These are phyloP conservation scores for Jackrogersella minutella DNA, from an alignment of 495 filamentous ascomycete species.

Conservation along the genomic window DNA sequence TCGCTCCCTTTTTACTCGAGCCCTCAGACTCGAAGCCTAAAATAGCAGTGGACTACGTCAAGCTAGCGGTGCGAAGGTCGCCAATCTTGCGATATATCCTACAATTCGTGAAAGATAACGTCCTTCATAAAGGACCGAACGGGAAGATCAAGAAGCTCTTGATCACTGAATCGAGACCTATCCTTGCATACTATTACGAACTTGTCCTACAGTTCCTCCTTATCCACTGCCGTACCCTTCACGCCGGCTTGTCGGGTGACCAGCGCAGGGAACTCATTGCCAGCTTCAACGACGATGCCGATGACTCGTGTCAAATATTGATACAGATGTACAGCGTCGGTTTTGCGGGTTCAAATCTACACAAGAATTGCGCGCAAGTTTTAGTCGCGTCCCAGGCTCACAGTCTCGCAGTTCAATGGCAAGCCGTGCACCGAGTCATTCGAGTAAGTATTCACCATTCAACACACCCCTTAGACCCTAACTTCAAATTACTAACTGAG, in stretches of 20 bases:
- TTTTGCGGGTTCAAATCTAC: constrained; percentile 42
- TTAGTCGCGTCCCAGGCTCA: constrained; percentile 36
- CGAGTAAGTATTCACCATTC: constrained; percentile 28
- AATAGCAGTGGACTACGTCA: constrained; percentile 29
- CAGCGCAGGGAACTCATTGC: constrained; percentile 35
- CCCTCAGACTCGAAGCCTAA: neutral
- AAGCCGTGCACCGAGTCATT: constrained; percentile 40
- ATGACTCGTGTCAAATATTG: constrained; percentile 37
- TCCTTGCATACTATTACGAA: constrained; percentile 43
- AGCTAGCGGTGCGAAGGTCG: constrained; percentile 32
- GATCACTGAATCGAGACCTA: constrained; percentile 35
- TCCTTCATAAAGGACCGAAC: constrained; percentile 6
- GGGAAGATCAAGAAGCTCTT: constrained; percentile 41
- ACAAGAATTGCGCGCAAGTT: constrained; percentile 37
- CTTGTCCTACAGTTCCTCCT: constrained; percentile 41
- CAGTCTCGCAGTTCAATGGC: constrained; percentile 38
- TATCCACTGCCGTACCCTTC: constrained; percentile 36
- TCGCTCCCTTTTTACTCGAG: constrained; percentile 25
- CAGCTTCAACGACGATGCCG: constrained; percentile 31
- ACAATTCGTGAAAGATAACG: constrained; percentile 30
- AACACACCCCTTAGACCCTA: neutral
- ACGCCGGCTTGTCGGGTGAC: constrained; percentile 19
- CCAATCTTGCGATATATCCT: constrained; percentile 40
- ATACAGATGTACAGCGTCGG: constrained; percentile 43
- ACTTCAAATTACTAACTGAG: constrained; percentile 17